Evolutionary conservation across 1,139 yeast species (phyloP).

Genomic region (Geotrichum cucujoidarum): DNA sequence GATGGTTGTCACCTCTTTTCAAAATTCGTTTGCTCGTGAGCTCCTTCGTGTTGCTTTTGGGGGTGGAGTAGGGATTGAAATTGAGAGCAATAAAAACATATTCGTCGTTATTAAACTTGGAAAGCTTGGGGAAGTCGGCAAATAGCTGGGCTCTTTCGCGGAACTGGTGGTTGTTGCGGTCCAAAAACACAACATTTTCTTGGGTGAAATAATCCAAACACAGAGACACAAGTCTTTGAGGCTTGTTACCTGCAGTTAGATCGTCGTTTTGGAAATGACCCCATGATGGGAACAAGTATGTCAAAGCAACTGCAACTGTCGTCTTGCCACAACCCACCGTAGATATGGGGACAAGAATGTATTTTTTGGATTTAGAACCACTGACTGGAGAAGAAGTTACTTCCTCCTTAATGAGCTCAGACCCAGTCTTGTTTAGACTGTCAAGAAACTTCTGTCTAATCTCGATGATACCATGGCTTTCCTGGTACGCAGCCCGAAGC

Average conservation of each 20-base stretch:
- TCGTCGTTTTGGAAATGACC: conserved; percentile 85
- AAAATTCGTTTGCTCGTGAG: conserved; percentile 58
- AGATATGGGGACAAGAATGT: conserved; percentile 73
- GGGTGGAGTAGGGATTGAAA: conserved; percentile 44
- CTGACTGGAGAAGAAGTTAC: conserved; percentile 1
- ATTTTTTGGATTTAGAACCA: conserved; percentile 39
- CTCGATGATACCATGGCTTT: conserved; percentile 70
- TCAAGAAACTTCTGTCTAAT: conserved; percentile 58
- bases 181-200: conserved; percentile 58
- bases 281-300: conserved; percentile 56
- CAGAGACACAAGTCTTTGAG: conserved; percentile 45
- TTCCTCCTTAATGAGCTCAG: conserved; percentile 37
- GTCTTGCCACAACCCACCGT: conserved; percentile 97
- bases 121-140: conserved; percentile 38
- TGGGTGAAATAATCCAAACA: conserved; percentile 40
- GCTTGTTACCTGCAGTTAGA: conserved; percentile 43
- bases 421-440: conserved; percentile 44
- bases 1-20: conserved; percentile 84
- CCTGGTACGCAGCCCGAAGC: conserved; percentile 44
- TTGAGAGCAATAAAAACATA: conserved; percentile 56
- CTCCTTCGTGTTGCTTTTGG: conserved; percentile 31
- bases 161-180: conserved; percentile 73
- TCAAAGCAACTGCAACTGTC: conserved; percentile 63
- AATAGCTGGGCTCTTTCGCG: conserved; percentile 68
- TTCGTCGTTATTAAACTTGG: conserved; percentile 24